These are phyloP conservation scores for Teunomyces pallodes DNA, from an alignment of 805 yeast species.

Conservation along the genomic window DNA sequence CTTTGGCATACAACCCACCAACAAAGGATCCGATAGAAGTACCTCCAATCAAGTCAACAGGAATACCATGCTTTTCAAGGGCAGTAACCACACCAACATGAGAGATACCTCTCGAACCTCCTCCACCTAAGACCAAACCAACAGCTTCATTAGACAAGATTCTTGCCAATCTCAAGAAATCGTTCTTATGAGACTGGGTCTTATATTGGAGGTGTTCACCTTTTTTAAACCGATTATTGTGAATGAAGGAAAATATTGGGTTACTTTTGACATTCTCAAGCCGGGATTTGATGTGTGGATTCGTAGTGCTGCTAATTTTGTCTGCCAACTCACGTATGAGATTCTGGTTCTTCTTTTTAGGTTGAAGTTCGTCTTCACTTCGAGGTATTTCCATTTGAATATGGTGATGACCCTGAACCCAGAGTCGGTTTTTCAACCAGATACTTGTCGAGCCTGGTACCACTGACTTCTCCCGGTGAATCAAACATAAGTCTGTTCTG, in stretches of 20 bases:
- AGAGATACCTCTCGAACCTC: constrained; percentile 93
- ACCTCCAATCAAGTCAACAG: constrained; percentile 92
- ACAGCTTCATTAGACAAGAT: constrained; percentile 89
- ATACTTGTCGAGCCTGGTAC: constrained; percentile 78
- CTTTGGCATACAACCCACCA: constrained; percentile 92
- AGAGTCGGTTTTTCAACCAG: constrained; percentile 82
- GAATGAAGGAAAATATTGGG: constrained; percentile 26
- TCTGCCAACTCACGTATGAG: constrained; percentile 37
- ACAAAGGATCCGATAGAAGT: constrained; percentile 95
- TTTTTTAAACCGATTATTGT: constrained; percentile 20
- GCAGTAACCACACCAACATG: constrained; percentile 92
- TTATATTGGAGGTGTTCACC: constrained; percentile 19
- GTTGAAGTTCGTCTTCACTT: constrained; percentile 12
- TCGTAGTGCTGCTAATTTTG: constrained; percentile 29
- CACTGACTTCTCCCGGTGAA: constrained; percentile 82
- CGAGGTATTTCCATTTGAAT: constrained; percentile 59
- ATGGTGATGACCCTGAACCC: constrained; percentile 95
- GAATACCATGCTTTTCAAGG: constrained; percentile 86
- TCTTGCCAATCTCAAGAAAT: constrained; percentile 86
- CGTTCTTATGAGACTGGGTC: constrained; percentile 68
- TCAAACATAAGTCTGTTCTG: constrained; percentile 76
- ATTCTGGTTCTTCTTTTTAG: constrained; percentile 19
- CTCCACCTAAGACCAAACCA: constrained; percentile 94
- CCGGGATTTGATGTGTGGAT: constrained; percentile 30
- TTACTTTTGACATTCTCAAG: constrained; percentile 33